Evolutionary conservation across 2,329 filamentous ascomycete genomes (phyloP).

Genomic region (Aspergillus hiratsukae): DNA sequence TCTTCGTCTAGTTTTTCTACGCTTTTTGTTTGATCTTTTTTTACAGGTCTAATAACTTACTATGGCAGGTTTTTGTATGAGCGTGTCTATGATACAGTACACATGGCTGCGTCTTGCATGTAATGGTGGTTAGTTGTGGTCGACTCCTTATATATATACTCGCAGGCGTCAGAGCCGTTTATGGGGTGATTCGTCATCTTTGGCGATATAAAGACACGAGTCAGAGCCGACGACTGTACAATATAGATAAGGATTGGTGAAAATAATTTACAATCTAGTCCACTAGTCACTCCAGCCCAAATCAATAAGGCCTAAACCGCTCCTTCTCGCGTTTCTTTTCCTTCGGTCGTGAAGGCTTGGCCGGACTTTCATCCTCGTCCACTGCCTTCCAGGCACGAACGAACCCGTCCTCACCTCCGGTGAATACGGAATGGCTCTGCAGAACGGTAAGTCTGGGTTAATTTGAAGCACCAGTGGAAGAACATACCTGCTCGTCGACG

Average conservation of each 20-base stretch:
- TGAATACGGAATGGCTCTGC: conserved; percentile 39
- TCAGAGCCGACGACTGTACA: not conserved
- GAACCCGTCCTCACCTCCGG: conserved; percentile 43
- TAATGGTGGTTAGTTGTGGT: not conserved
- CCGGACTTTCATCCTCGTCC: conserved; percentile 15
- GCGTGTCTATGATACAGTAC: not conserved
- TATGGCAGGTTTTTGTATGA: not conserved
- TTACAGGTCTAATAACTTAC: not conserved
- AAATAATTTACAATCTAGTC: conserved; percentile 2
- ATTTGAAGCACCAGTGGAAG: not conserved
- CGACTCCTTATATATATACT: conserved; percentile 8
- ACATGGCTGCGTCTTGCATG: not conserved
- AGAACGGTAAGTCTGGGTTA: conserved; percentile 4
- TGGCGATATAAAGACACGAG: too few species aligned
- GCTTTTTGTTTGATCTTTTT: not conserved
- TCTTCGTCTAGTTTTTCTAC: not conserved
- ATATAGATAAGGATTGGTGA: not conserved
- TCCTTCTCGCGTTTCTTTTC: conserved; percentile 34
- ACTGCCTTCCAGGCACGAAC: conserved; percentile 36
- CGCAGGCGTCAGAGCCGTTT: not conserved
- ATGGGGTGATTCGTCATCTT: too few species aligned
- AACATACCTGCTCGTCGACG: conserved; percentile 41
- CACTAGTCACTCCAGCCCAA: not conserved
- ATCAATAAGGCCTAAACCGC: conserved; percentile 37
- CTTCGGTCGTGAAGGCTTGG: conserved; percentile 25